phyloP scores from a whole-genome alignment of 768 basidiomycete species.

The Rhodotorula sphaerocarpa region DNA sequence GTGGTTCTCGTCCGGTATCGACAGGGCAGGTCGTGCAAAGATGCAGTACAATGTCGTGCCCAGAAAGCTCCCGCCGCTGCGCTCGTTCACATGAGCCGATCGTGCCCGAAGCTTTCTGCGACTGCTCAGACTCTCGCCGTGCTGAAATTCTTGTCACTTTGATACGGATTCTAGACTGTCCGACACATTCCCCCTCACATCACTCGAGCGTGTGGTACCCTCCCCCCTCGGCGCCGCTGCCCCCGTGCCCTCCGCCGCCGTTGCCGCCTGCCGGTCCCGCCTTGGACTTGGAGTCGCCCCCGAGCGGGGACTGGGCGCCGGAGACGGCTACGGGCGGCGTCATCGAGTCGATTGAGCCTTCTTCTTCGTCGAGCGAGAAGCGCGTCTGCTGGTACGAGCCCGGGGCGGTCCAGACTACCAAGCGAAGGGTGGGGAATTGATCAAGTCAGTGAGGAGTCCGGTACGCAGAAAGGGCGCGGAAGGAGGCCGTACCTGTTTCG shows the following conservation, averaged over 20 bases:
- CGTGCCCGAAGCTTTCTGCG: no score
- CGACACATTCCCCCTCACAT: no score
- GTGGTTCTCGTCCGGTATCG: no score
- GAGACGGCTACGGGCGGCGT: neutral
- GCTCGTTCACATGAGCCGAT: no score
- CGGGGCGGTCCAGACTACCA: constrained; percentile 30
- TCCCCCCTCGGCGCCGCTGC: constrained; percentile 19
- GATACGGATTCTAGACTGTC: no score
- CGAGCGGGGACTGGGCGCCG: neutral
- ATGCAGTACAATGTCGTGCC: no score
- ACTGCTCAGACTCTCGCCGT: no score
- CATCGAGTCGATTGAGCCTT: neutral
- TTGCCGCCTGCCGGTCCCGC: neutral
- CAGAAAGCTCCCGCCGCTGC: no score
- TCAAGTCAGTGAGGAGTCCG: neutral
- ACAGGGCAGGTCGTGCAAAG: no score
- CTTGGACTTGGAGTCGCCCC: neutral
- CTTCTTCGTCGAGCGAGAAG: constrained; percentile 24
- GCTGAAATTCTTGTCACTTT: no score
- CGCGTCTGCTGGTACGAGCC: constrained; percentile 12
- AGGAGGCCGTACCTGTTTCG: constrained; percentile 20
- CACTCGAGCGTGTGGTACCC: constrained; percentile 31
- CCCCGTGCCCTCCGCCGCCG: neutral
- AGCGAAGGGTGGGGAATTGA: no score
- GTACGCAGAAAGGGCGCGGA: no score